These are phyloP conservation scores for Hypomontagnella monticulosa DNA, from an alignment of 495 filamentous ascomycete genomes.

Conservation along the genomic window DNA sequence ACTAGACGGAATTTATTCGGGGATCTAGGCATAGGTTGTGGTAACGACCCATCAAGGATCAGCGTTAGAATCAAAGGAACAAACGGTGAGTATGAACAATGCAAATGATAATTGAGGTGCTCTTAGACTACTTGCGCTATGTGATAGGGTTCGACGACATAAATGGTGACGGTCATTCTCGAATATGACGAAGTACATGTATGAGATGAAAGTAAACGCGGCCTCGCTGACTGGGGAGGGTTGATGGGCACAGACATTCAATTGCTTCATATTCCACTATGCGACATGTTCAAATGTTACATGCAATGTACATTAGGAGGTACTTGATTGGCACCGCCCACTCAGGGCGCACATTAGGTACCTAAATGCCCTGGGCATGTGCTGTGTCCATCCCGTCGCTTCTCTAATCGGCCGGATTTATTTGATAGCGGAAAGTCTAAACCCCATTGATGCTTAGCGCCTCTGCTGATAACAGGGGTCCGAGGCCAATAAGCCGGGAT, in stretches of 20 bases:
- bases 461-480: slow-evolving; percentile 20
- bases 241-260: slow-evolving; percentile 30
- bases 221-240: not conserved
- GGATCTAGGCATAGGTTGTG: slow-evolving; percentile 3
- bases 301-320: not conserved
- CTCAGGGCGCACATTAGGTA: not conserved
- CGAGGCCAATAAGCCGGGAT: slow-evolving; percentile 14
- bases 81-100: not conserved
- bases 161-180: not conserved
- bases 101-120: slow-evolving; percentile 1
- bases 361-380: not conserved
- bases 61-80: not conserved
- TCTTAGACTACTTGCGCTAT: too few species aligned
- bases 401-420: slow-evolving; percentile 34
- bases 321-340: not conserved
- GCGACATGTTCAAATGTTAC: not conserved
- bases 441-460: slow-evolving; percentile 16
- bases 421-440: slow-evolving; percentile 34
- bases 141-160: too few species aligned
- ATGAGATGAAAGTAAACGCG: not conserved
- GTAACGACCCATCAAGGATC: slow-evolving; percentile 15
- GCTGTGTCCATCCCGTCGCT: too few species aligned
- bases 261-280: slow-evolving; percentile 30
- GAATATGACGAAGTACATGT: too few species aligned
- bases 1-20: slow-evolving; percentile 1